phyloP scores from a whole-genome alignment of 306 rosid genomes.

The Quercus engelmannii region DNA sequence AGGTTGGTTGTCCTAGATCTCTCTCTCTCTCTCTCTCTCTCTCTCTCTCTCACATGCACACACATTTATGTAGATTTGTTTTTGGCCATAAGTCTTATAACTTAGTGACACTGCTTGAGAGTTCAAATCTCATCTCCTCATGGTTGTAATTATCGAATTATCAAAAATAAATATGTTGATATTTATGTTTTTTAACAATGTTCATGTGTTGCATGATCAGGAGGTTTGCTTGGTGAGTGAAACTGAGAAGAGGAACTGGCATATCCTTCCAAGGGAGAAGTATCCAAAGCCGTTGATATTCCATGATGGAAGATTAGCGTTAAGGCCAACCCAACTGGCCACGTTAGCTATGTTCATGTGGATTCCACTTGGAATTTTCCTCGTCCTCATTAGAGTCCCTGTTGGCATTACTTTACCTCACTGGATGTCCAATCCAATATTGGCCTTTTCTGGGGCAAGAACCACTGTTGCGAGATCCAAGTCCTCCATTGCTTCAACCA shows the following conservation, averaged over 20 bases:
- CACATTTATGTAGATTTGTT: too few relatives aligned
- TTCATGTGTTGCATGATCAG: conserved; percentile 12
- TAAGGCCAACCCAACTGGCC: conserved; percentile 47
- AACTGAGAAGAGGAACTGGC: conserved; percentile 56
- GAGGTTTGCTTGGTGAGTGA: conserved; percentile 41
- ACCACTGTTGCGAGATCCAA: conserved; percentile 24
- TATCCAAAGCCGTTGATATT: conserved; percentile 59
- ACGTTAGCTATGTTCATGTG: conserved; percentile 53
- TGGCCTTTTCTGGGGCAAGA: conserved; percentile 55
- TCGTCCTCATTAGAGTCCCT: conserved; percentile 38
- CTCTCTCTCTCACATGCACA: too few relatives aligned
- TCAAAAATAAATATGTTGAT: too few relatives aligned
- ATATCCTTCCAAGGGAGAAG: conserved; percentile 44
- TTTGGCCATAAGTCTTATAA: too few relatives aligned
- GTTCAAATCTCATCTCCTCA: too few relatives aligned
- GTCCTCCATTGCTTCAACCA: background rate
- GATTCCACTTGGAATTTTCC: conserved; percentile 53
- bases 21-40: too few relatives aligned
- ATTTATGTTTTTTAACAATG: background rate
- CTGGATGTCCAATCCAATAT: conserved; percentile 40
- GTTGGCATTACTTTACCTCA: conserved; percentile 34
- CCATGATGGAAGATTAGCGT: conserved; percentile 80
- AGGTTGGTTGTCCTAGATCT: conserved; percentile 31
- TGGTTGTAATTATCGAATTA: too few relatives aligned
- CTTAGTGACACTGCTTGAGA: too few relatives aligned